Base-by-base conservation (phyloP, 352 stramenopile species). In the Globisporangium spinosum region DNA sequence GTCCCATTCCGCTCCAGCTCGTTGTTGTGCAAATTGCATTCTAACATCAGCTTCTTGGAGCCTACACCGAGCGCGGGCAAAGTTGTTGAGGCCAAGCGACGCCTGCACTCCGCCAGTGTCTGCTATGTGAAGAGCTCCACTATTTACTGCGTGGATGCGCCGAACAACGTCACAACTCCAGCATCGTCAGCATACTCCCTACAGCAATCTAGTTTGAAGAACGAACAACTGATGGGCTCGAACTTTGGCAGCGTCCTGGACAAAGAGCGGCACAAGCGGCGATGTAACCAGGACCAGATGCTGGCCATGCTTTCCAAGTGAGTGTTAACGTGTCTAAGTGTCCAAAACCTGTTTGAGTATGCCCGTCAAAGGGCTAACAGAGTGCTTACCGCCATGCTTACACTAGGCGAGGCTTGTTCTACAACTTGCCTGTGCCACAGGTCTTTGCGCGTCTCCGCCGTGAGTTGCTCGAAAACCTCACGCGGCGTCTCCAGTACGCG, bases 51-150 rank as follows among this genome's bases (percentile, higher is more conserved):
- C 23, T 53, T 5, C 27, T 47, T 65, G 3, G 62, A 70, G 10
- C 58, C 68, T 17, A 27, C 35, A 7, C 51, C 15, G 25, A 70
- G 53, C 10, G 59, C 59, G n/a, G 64, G 55, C n/a, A 79, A 79
- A 65, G 78, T 91, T 10, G 80, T 79, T 29, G 82, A 80, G 5
- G 82, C 82, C 0, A 80, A 72, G 63, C 76, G 74, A 3, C 65
- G 82, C 43, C 82, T 80, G 17, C 70, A 80, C 54, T 89, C 82
- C 2, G 82, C 82, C 2, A 89, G 67, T n/a, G 70, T 91, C 53
- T 72, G 71, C 34, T 89, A 80, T 61, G 65, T 91, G 20, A 72
- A 73, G 32, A 70, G 77, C 58, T 82, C 82, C 15, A 91, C 82
- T 4, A 72, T 91, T 0, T 91, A 77, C 62, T 84, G 80, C 58